Evolutionary conservation across 106 monocot genomes (phyloP).

Genomic region (Alisma plantagoaquatica): DNA sequence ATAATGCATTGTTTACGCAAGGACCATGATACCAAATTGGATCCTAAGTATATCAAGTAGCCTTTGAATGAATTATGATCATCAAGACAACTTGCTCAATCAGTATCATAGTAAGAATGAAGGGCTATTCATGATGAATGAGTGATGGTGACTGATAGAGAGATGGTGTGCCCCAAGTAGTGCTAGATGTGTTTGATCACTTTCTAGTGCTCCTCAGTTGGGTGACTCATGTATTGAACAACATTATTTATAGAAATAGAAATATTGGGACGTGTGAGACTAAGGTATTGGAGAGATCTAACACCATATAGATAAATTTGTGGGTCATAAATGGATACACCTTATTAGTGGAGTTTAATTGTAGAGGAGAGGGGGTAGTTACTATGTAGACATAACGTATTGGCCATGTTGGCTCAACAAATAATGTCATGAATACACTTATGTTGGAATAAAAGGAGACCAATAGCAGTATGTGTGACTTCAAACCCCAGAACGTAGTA

Average conservation of each 20-base stretch:
- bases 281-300: not conserved
- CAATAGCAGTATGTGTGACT: not conserved
- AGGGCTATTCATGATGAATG: not conserved
- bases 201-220: not conserved
- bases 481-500: not conserved
- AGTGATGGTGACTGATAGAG: not conserved
- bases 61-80: not conserved
- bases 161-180: not conserved
- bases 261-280: not conserved
- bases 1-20: not conserved
- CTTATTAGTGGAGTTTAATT: not conserved
- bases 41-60: not conserved
- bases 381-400: not conserved
- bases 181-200: not conserved
- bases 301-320: not conserved
- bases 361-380: not conserved
- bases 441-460: not conserved
- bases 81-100: not conserved
- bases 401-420: not conserved
- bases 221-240: not conserved
- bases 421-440: not conserved
- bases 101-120: not conserved
- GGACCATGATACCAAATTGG: not conserved
- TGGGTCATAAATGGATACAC: not conserved
- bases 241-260: not conserved